A percentile compares a stretch with the other conserved stretches of the same genome.
Conservation (phyloP, 148 eudicot genomes). For the Persicaria maculosa region DNA sequence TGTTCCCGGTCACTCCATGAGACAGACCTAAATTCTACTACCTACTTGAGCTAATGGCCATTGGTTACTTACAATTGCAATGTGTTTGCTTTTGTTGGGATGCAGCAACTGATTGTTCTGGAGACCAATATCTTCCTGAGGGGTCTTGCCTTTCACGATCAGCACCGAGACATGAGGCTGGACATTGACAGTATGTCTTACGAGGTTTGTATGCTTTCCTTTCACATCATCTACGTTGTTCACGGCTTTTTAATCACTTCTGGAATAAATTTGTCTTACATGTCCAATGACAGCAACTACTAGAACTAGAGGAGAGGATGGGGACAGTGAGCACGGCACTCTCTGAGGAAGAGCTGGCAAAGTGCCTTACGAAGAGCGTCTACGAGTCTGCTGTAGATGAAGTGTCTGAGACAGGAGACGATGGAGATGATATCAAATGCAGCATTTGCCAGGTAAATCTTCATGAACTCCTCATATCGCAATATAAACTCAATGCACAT, state of each 20-base stretch:
- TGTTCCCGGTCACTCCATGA: too few species aligned
- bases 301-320: slow-evolving; percentile 88
- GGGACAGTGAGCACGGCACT: slow-evolving; percentile 84
- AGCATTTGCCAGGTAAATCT: slow-evolving; percentile 79
- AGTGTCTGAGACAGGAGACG: slow-evolving; percentile 15
- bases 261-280: not conserved
- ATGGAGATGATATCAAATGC: slow-evolving; percentile 58
- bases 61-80: not conserved
- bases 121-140: slow-evolving; percentile 6
- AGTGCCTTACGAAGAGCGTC: slow-evolving; percentile 47
- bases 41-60: not conserved
- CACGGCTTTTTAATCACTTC: not conserved
- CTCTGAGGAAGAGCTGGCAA: slow-evolving; percentile 59
- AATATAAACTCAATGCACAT: not conserved
- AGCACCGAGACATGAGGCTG: slow-evolving; percentile 90
- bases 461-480: not conserved
- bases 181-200: slow-evolving; percentile 94
- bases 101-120: slow-evolving; percentile 9
- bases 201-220: slow-evolving; percentile 35
- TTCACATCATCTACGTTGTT: not conserved
- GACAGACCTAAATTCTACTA: too few species aligned
- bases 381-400: slow-evolving; percentile 22
- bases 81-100: not conserved
- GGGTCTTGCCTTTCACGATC: slow-evolving; percentile 59
- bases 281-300: slow-evolving; percentile 43